Evolutionary conservation across 2,329 filamentous ascomycete genomes (phyloP), one percentile per base, ranked within the genome.

Genomic region (Ophiostoma ips): DNA sequence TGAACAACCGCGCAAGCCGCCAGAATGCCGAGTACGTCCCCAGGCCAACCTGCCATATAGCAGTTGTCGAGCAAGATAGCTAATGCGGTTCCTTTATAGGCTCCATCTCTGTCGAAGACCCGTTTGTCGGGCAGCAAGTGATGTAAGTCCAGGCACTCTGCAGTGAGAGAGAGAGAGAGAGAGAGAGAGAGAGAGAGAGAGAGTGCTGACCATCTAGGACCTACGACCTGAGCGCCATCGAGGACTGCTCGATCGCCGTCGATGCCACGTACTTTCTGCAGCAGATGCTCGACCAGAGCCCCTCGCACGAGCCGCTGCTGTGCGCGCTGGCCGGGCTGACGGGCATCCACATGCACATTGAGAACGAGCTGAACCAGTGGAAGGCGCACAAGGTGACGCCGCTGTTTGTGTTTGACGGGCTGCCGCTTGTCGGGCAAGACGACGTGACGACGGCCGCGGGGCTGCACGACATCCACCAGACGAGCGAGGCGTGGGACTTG

Each of bases 231-330:
- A 73, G 81, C 53, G 77, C 85, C 55, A 73, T 95, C 58, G 79
- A 84, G 61, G 83, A 82, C 62, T 79, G 79, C 53, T 76, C 82
- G 49, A 76, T 95, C 59, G 89, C 83, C 56, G 81, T 96, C 60
- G 89, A 95, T 70, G 92, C 90, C 50, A 83, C 85, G 49, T 84
- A 94, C 66, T 96, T 92, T 65, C 77, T 98, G 56, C 76, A 83
- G 63, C 79, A 81, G 53, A 77, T 94, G 57, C 79, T 95, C 59
- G 79, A 83, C 61, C 77, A 75, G 51, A 65, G 75, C 40, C 76
- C 79, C 28, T 81, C 78, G 43, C 83, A 86, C 61, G 92, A 98
- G 65, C 89, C 90, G 38, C 80, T 98, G 33, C 76, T 96, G 33
- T 81, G 88, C 50, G 92, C 92, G 19, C 77, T 96, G 45, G 92